Evolutionary conservation across 768 basidiomycete genomes (phyloP).

Genomic region (Ephemerocybe angulata): DNA sequence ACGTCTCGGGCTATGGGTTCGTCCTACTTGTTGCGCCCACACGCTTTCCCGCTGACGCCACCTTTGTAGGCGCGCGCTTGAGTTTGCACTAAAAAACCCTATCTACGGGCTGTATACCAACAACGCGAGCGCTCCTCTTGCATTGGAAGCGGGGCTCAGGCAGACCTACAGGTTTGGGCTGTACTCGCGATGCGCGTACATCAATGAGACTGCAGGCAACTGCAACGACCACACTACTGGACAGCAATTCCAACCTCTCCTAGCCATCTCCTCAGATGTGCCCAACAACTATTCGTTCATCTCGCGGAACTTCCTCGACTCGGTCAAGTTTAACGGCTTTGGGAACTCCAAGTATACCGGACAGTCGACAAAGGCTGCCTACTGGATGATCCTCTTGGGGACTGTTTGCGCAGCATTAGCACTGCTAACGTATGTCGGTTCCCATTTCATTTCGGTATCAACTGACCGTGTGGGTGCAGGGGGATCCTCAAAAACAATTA

Average conservation of each 20-base stretch:
- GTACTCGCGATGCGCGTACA: constrained; percentile 75
- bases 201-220: constrained; percentile 53
- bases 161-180: constrained; percentile 76
- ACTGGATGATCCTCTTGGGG: constrained; percentile 72
- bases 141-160: constrained; percentile 54
- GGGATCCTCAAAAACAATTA: constrained; percentile 62
- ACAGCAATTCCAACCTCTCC: constrained; percentile 61
- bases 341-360: constrained; percentile 60
- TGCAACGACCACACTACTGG: constrained; percentile 64
- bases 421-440: constrained; percentile 54
- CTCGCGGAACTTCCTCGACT: constrained; percentile 49
- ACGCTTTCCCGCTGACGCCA: not conserved
- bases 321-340: constrained; percentile 42
- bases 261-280: constrained; percentile 66
- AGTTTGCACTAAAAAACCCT: constrained; percentile 49
- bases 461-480: constrained; percentile 33
- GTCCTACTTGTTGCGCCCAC: constrained; percentile 16
- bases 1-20: constrained; percentile 71
- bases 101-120: constrained; percentile 62
- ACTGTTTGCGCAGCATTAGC: constrained; percentile 65
- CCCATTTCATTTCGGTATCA: constrained; percentile 5
- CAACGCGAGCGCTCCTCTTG: constrained; percentile 62
- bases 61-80: constrained; percentile 46
- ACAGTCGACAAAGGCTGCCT: constrained; percentile 62
- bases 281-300: constrained; percentile 53